Percentiles rank a stretch among this genome's conserved stretches.
phyloP scores from a whole-genome alignment of 2,329 filamentous ascomycete genomes.

The Fusarium coicis region DNA sequence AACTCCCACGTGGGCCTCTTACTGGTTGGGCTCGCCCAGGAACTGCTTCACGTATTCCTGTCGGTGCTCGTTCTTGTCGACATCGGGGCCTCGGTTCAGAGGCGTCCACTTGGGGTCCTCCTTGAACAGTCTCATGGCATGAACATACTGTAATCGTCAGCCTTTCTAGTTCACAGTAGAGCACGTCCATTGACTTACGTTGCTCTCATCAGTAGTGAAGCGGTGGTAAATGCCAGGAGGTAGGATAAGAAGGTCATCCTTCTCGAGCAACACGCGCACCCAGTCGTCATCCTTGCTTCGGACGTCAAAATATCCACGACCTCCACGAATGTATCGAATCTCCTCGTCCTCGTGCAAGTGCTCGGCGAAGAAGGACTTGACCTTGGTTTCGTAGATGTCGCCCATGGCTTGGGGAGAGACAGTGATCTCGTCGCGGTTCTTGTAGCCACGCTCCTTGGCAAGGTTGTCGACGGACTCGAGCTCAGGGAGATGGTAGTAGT shows the following conservation, averaged over 20 bases:
- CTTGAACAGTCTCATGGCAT: slow-evolving; percentile 96
- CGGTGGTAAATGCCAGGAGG: slow-evolving; percentile 97
- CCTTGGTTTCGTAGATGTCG: slow-evolving; percentile 88
- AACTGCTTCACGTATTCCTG: slow-evolving; percentile 76
- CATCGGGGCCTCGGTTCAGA: slow-evolving; percentile 80
- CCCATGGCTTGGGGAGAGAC: slow-evolving; percentile 90
- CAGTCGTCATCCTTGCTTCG: slow-evolving; percentile 84
- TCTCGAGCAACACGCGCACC: slow-evolving; percentile 86
- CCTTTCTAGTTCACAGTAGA: background rate
- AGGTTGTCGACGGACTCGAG: slow-evolving; percentile 77
- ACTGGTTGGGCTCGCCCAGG: slow-evolving; percentile 43
- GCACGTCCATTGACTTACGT: slow-evolving; percentile 68
- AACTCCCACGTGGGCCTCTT: slow-evolving; percentile 38
- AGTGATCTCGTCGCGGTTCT: slow-evolving; percentile 92
- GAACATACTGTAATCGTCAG: slow-evolving; percentile 75
- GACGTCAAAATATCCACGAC: slow-evolving; percentile 93
- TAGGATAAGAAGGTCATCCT: slow-evolving; percentile 90
- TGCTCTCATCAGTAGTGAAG: slow-evolving; percentile 92
- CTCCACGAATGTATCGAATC: slow-evolving; percentile 92
- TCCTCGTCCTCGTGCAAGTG: slow-evolving; percentile 99
- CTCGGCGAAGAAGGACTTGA: slow-evolving; percentile 93
- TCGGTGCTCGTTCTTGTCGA: slow-evolving; percentile 82
- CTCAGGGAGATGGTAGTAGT: slow-evolving; percentile 76
- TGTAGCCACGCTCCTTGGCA: slow-evolving; percentile 81
- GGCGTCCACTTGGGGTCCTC: slow-evolving; percentile 99